Evolutionary conservation across 805 yeast genomes (phyloP), one percentile per base, ranked within the genome.

Genomic region (Starmerella cellae): DNA sequence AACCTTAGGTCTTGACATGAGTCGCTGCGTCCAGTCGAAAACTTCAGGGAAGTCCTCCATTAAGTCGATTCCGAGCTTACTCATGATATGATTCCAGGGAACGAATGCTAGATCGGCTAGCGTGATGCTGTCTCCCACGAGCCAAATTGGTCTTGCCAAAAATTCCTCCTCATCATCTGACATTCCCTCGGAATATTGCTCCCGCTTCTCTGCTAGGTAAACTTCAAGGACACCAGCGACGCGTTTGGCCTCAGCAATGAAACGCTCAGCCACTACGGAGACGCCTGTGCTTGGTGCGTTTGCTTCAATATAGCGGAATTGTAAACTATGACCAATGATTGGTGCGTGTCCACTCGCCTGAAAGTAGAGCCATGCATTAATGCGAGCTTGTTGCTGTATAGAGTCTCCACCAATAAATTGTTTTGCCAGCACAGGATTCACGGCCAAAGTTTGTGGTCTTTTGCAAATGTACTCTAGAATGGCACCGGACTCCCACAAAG

Each of bases 301-400:
- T 2, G 42, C 51, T 59, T 87, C 95, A 68, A 87, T 84, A 60
- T 82, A 84, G 56, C 87, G 71, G 66, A 87, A 88, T 65, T 88
- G 96, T 53, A 88, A 69, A 8, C 96, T 95, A 62, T 87, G 96
- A 17, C 96, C 96, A 54, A 87, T 82, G 94, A 87, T 87, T n/a
- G 96, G 95, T 0, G 96, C 94, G 59, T 85, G 96, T 5, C 97
- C 96, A 4, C 93, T 80, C 2, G 95, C 84, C 63, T 87, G 97
- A 68, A 87, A 87, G 57, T 83, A 87, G 30, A 88, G 68, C 95
- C 96, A 87, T 5, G 85, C 74, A 46, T 75, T 71, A 44, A 87
- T 83, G 59, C 80, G 88, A 3, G 87, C 70, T 64, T 84, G 95
- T 50, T 83, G 94, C 13, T 74, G 68, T 41, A 79, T 59, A 56